Conservation (phyloP, 2,329 filamentous ascomycete genomes). For the Colletotrichum kahawae region DNA sequence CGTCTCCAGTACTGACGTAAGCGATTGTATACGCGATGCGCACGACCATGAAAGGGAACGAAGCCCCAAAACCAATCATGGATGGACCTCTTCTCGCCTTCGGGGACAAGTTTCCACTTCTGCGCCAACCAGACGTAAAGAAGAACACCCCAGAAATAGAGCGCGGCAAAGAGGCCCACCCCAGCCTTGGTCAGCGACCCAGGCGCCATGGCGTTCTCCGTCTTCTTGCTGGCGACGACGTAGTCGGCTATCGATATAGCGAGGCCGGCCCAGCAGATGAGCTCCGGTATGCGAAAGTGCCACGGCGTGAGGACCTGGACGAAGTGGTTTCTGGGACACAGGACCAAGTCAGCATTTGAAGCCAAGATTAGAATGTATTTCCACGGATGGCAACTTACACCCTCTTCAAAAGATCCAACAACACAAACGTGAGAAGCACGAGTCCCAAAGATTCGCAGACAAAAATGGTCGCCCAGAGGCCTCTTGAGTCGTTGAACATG, state of each 20-base stretch:
- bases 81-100: slow-evolving; percentile 10
- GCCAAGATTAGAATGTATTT: neutral
- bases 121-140: slow-evolving; percentile 11
- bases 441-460: slow-evolving; percentile 26
- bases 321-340: neutral
- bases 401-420: slow-evolving; percentile 19
- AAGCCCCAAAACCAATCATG: slow-evolving; percentile 8
- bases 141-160: slow-evolving; percentile 22
- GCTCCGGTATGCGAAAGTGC: slow-evolving; percentile 22
- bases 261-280: slow-evolving; percentile 26
- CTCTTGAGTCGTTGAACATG: slow-evolving; percentile 14
- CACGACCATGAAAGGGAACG: slow-evolving; percentile 18
- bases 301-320: slow-evolving; percentile 6
- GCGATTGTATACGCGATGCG: slow-evolving; percentile 23
- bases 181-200: slow-evolving; percentile 20
- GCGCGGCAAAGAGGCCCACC: slow-evolving; percentile 20
- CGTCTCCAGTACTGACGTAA: slow-evolving; percentile 21
- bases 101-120: neutral
- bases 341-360: neutral
- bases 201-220: slow-evolving; percentile 16
- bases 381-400: slow-evolving; percentile 3
- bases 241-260: slow-evolving; percentile 25
- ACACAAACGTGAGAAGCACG: slow-evolving; percentile 17
- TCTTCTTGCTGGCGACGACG: slow-evolving; percentile 9
- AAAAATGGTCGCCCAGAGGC: slow-evolving; percentile 24